Percentiles rank a stretch among this genome's conserved stretches.
Conservation (phyloP, 148 eudicot genomes). For the Selenicereus undatus region DNA sequence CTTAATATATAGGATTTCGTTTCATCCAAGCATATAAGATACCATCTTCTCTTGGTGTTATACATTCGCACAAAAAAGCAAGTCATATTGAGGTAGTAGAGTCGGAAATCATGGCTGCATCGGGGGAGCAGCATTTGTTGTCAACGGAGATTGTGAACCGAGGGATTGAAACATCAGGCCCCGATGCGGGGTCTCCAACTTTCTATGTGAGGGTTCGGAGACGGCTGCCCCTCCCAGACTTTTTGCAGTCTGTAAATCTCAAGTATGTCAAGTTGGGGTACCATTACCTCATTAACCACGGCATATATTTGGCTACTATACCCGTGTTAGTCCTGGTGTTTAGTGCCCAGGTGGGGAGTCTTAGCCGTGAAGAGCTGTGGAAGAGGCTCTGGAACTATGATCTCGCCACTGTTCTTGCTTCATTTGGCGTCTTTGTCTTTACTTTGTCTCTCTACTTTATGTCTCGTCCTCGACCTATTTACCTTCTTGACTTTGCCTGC, state of each 20-base stretch:
- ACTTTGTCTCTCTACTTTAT: conserved; percentile 63
- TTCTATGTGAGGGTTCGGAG: conserved; percentile 81
- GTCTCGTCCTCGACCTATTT: conserved; percentile 70
- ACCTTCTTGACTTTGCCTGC: conserved; percentile 86
- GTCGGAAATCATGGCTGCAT: neutral
- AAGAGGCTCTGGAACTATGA: conserved; percentile 65
- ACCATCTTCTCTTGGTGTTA: no score
- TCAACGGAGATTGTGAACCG: conserved; percentile 86
- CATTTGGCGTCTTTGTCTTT: conserved; percentile 63
- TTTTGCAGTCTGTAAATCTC: conserved; percentile 77
- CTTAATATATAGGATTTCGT: no score
- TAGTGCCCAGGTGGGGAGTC: conserved; percentile 69
- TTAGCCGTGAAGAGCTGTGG: conserved; percentile 68
- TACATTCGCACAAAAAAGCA: no score
- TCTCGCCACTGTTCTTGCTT: conserved; percentile 64
- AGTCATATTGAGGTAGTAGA: neutral
- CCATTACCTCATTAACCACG: conserved; percentile 79
- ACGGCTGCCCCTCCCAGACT: conserved; percentile 74
- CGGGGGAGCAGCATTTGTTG: conserved; percentile 46
- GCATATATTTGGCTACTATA: conserved; percentile 65
- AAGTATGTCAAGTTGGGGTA: conserved; percentile 92
- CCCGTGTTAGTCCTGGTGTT: conserved; percentile 65
- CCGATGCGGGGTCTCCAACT: conserved; percentile 59
- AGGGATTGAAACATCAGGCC: conserved; percentile 51
- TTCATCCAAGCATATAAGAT: no score